A percentile compares a stretch with the other conserved stretches of the same genome.
phyloP scores from a whole-genome alignment of 768 basidiomycete genomes.

The Crucibulum laeve region DNA sequence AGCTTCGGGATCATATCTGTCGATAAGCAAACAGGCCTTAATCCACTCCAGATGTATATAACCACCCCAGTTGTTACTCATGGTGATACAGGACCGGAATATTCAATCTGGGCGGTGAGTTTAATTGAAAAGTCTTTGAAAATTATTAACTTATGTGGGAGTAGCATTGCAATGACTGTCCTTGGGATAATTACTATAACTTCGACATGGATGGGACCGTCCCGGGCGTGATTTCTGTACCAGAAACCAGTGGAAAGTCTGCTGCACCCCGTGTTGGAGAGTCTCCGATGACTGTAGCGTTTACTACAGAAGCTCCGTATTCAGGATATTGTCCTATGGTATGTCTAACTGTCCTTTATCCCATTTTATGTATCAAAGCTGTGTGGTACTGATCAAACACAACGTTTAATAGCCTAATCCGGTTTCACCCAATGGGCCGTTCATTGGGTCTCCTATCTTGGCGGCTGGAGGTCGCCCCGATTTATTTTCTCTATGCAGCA shows the following conservation, averaged over 20 bases:
- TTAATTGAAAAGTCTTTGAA: background rate
- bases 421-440: constrained; percentile 6
- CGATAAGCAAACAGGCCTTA: background rate
- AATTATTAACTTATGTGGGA: background rate
- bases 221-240: no score
- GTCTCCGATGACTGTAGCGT: background rate
- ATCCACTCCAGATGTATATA: background rate
- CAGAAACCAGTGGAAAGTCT: background rate
- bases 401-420: constrained; percentile 7
- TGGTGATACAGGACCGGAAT: constrained; percentile 1
- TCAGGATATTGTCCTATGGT: constrained; percentile 11
- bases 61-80: background rate
- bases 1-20: background rate
- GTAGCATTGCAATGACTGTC: background rate
- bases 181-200: background rate
- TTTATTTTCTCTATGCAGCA: constrained; percentile 15
- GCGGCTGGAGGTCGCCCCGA: constrained; percentile 9
- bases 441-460: constrained; percentile 5
- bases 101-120: background rate
- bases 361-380: background rate
- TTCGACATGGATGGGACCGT: background rate
- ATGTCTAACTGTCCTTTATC: background rate
- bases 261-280: background rate
- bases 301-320: background rate
- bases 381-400: background rate